Conservation (phyloP, 2,329 filamentous ascomycete genomes). For the Scedosporium dehoogii region DNA sequence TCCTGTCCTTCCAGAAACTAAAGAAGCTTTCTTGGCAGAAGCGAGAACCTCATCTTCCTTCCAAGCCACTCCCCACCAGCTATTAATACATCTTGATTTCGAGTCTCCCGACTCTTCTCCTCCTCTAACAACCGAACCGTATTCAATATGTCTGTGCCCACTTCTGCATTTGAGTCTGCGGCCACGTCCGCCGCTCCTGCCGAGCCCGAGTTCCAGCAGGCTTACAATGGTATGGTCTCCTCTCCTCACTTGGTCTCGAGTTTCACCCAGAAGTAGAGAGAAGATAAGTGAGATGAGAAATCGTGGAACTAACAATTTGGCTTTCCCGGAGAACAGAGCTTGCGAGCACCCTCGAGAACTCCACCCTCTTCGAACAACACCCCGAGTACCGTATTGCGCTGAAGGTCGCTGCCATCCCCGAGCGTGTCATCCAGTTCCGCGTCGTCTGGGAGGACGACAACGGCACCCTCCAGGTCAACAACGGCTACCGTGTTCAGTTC, state of each 20-base stretch:
- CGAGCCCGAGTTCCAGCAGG: conserved; percentile 98
- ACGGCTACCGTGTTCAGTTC: conserved; percentile 94
- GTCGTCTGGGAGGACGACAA: conserved; percentile 96
- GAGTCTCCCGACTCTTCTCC: background rate
- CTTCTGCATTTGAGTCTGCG: background rate
- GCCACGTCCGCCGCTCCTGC: conserved; percentile 71
- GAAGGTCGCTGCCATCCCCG: conserved; percentile 77
- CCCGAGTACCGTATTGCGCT: conserved; percentile 92
- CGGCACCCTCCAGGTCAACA: conserved; percentile 81
- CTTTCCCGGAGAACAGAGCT: conserved; percentile 56
- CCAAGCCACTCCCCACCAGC: background rate
- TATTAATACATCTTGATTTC: background rate
- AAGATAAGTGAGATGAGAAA: background rate
- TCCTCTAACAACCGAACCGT: background rate
- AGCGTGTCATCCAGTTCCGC: conserved; percentile 95
- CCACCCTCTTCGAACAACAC: conserved; percentile 83
- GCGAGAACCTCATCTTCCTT: background rate
- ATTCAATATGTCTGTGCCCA: background rate
- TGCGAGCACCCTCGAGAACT: conserved; percentile 86
- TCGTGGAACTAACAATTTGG: conserved; percentile 12
- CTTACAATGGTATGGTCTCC: conserved; percentile 67
- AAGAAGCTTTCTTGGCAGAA: background rate
- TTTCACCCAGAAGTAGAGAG: background rate
- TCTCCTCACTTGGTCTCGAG: background rate
- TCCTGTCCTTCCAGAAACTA: background rate